phyloP scores from a whole-genome alignment of 108 stramenopile genomes.

The Nitzschia sp. region DNA sequence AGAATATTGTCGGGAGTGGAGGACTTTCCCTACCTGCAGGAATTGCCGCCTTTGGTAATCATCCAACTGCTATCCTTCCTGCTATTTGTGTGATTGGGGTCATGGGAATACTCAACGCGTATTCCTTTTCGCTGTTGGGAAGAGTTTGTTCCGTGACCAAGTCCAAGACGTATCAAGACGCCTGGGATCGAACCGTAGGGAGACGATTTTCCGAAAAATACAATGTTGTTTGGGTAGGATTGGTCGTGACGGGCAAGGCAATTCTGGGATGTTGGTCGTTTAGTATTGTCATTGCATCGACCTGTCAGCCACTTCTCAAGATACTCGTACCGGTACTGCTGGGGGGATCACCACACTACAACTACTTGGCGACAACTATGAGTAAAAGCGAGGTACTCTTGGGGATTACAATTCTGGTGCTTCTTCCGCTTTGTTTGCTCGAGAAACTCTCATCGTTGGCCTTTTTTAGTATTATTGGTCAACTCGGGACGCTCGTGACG shows the following conservation, averaged over 20 bases:
- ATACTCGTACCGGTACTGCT: background rate
- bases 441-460: conserved; percentile 72
- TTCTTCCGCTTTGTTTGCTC: conserved; percentile 90
- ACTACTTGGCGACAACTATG: conserved; percentile 23
- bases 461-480: conserved; percentile 81
- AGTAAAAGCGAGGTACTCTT: conserved; percentile 45
- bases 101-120: conserved; percentile 82
- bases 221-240: conserved; percentile 78
- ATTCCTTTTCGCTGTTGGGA: conserved; percentile 85
- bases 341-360: too few species aligned
- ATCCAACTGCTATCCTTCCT: conserved; percentile 80
- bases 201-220: conserved; percentile 42
- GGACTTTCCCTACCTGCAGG: conserved; percentile 86
- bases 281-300: conserved; percentile 90
- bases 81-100: conserved; percentile 60
- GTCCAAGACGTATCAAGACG: conserved; percentile 16
- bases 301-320: conserved; percentile 46
- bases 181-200: conserved; percentile 46
- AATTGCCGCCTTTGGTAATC: conserved; percentile 87
- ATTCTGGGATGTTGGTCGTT: conserved; percentile 53
- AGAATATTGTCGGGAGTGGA: conserved; percentile 88
- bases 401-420: conserved; percentile 57
- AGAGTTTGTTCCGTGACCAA: conserved; percentile 64
- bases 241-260: conserved; percentile 43
- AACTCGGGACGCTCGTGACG: conserved; percentile 80